These are phyloP conservation scores for Coffea humblotiana DNA, from an alignment of 305 asterid species.

Conservation along the genomic window DNA sequence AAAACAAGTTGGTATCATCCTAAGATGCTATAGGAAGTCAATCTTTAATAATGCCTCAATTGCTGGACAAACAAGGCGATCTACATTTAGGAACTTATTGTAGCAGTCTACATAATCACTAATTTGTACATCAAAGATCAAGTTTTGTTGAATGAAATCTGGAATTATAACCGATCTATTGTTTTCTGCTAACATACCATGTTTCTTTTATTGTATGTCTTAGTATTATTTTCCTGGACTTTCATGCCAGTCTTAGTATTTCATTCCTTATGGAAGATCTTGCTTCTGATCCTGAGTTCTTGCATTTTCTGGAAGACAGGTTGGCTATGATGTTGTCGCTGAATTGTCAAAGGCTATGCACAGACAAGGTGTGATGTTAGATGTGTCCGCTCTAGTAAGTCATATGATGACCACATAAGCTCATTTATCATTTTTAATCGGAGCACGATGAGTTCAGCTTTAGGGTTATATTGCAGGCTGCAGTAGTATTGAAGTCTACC, in stretches of 20 bases:
- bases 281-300: slow-evolving; percentile 15
- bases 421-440: background rate
- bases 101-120: background rate
- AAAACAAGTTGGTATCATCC: background rate
- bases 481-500: background rate
- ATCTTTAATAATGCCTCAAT: background rate
- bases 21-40: background rate
- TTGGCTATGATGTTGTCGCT: slow-evolving; percentile 76
- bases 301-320: slow-evolving; percentile 40
- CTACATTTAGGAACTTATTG: background rate
- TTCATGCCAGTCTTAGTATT: background rate
- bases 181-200: background rate
- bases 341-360: slow-evolving; percentile 76
- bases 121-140: background rate
- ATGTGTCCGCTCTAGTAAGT: slow-evolving; percentile 84
- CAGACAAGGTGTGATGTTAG: slow-evolving; percentile 72
- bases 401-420: background rate
- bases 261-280: background rate
- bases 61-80: background rate
- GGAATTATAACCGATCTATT: background rate
- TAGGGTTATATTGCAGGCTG: background rate
- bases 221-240: background rate
- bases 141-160: background rate
- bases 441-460: background rate
- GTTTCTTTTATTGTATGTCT: background rate